Conservation (phyloP, 2,329 filamentous ascomycete genomes). For the Ilyonectria mors-panacis region DNA sequence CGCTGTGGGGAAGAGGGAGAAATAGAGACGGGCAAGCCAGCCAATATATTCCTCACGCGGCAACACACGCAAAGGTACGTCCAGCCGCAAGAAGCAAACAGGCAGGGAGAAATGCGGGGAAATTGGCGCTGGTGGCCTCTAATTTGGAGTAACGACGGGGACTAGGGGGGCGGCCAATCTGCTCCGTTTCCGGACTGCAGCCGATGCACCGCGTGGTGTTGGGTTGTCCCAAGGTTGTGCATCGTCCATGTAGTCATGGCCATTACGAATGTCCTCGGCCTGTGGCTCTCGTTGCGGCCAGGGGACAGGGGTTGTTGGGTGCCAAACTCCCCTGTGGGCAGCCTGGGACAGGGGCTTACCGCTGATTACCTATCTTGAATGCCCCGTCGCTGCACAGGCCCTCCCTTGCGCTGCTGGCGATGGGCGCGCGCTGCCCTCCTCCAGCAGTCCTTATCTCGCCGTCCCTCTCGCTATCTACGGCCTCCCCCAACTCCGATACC, state of each 20-base stretch:
- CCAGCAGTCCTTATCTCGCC: constrained; percentile 17
- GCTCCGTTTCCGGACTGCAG: constrained; percentile 24
- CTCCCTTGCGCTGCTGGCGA: background rate
- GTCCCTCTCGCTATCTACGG: constrained; percentile 5
- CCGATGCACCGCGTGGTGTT: constrained; percentile 25
- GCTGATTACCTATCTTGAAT: background rate
- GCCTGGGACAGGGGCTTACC: constrained; percentile 10
- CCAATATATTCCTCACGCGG: background rate
- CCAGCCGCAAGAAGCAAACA: constrained; percentile 1
- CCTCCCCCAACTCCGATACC: constrained; percentile 22
- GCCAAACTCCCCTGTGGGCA: constrained; percentile 10
- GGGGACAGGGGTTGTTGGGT: background rate
- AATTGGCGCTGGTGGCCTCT: constrained; percentile 27
- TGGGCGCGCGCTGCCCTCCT: constrained; percentile 1
- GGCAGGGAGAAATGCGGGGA: constrained; percentile 12
- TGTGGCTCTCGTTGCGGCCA: background rate
- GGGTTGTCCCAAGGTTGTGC: background rate
- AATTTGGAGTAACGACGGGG: background rate
- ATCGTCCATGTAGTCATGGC: constrained; percentile 5
- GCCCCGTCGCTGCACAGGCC: background rate
- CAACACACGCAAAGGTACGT: background rate
- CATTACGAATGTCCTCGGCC: constrained; percentile 23
- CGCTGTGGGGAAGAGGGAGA: constrained; percentile 33
- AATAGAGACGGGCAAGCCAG: background rate
- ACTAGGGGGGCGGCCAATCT: constrained; percentile 10